phyloP scores from a whole-genome alignment of 2,329 filamentous ascomycete genomes.

The Penicillium hesseltinei region DNA sequence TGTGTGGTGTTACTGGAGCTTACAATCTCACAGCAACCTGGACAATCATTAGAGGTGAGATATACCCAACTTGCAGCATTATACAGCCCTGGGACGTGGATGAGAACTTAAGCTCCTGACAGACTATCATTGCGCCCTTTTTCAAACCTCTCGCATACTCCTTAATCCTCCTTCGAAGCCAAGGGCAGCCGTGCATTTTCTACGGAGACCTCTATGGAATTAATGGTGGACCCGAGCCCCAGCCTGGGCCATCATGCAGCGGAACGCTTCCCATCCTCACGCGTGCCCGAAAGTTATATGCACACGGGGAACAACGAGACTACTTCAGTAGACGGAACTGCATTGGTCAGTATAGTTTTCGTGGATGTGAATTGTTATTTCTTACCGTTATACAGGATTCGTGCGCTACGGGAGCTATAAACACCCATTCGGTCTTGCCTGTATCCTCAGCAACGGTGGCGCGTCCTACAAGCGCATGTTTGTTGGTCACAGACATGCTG shows the following conservation, averaged over 20 bases:
- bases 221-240: slow-evolving; percentile 42
- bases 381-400: slow-evolving; percentile 41
- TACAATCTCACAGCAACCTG: slow-evolving; percentile 50
- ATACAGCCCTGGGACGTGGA: neutral
- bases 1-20: neutral
- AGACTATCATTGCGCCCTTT: slow-evolving; percentile 61
- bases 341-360: slow-evolving; percentile 46
- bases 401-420: slow-evolving; percentile 52
- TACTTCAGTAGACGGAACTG: slow-evolving; percentile 62
- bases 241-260: slow-evolving; percentile 50
- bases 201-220: slow-evolving; percentile 69
- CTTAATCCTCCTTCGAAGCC: slow-evolving; percentile 65
- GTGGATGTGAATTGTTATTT: neutral
- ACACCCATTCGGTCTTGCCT: slow-evolving; percentile 54
- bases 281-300: slow-evolving; percentile 63
- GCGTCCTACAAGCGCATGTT: slow-evolving; percentile 58
- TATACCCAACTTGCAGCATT: neutral
- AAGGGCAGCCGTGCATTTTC: slow-evolving; percentile 66
- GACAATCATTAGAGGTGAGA: slow-evolving; percentile 57
- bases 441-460: slow-evolving; percentile 56
- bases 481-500: slow-evolving; percentile 57
- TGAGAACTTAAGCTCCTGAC: neutral
- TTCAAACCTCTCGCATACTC: slow-evolving; percentile 72
- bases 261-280: slow-evolving; percentile 58
- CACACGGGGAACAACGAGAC: slow-evolving; percentile 63